Evolutionary conservation across 106 monocot species (phyloP).

Genomic region (Platanthera guangdongensis): DNA sequence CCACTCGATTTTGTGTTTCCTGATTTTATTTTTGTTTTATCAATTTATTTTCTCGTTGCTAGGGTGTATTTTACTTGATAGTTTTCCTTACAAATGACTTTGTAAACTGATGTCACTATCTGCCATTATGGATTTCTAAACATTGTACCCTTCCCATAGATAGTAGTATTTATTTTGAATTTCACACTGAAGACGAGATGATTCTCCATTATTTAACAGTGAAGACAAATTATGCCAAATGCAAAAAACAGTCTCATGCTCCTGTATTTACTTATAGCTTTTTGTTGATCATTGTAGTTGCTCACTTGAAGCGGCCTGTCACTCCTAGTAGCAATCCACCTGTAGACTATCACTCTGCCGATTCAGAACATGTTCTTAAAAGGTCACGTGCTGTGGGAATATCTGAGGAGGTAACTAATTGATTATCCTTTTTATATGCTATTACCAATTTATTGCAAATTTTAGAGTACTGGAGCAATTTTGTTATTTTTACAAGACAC

Average conservation of each 20-base stretch:
- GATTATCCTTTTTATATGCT: not conserved
- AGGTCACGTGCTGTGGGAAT: conserved; percentile 36
- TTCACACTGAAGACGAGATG: not conserved
- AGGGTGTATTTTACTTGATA: not conserved
- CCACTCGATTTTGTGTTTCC: too few relatives aligned
- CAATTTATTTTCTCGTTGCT: not conserved
- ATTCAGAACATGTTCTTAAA: conserved; percentile 59
- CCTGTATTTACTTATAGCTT: not conserved
- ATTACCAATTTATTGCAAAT: not conserved
- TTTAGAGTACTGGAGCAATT: not conserved
- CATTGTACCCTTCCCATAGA: not conserved
- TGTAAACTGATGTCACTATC: not conserved
- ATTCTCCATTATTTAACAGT: not conserved
- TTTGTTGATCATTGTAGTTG: conserved; percentile 12
- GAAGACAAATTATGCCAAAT: not conserved
- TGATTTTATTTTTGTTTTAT: not conserved
- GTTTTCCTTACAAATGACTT: not conserved
- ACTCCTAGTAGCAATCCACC: conserved; percentile 36
- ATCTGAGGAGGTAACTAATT: conserved; percentile 47
- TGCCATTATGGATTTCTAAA: not conserved
- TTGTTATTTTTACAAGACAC: not conserved
- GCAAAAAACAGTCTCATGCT: not conserved
- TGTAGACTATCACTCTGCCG: conserved; percentile 53
- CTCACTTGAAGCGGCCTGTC: conserved; percentile 47
- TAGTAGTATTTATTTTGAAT: not conserved